Conservation (phyloP, 2,329 filamentous ascomycete species). For the Bipolaris oryzae region DNA sequence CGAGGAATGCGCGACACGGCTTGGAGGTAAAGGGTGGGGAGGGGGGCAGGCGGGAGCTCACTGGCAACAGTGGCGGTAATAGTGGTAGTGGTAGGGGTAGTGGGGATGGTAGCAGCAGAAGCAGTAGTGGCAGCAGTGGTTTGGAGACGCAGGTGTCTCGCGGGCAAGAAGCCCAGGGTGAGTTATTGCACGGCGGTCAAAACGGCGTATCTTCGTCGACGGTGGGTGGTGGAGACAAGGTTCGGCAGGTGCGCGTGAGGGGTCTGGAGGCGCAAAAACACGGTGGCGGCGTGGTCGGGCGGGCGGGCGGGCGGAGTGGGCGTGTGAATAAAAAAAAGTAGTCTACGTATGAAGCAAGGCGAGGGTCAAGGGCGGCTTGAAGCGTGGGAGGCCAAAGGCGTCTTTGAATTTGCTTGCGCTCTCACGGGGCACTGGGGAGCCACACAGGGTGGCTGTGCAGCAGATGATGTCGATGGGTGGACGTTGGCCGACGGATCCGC, state of each 20-base stretch:
- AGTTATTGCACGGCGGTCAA: conserved; percentile 46
- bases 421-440: conserved; percentile 6
- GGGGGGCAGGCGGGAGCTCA: conserved; percentile 20
- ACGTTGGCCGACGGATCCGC: conserved; percentile 9
- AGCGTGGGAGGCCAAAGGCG: conserved; percentile 1
- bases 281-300: conserved; percentile 30
- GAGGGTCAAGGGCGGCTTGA: conserved; percentile 14
- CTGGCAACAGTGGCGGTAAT: neutral
- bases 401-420: conserved; percentile 7
- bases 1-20: conserved; percentile 17
- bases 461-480: conserved; percentile 12
- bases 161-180: conserved; percentile 48
- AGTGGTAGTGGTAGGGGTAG: neutral
- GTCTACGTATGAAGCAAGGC: neutral
- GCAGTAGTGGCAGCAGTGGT: conserved; percentile 5
- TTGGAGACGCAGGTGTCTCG: conserved; percentile 49
- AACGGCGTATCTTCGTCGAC: conserved; percentile 41
- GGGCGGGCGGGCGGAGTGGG: conserved; percentile 4
- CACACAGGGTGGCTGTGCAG: conserved; percentile 17
- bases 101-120: too few species aligned
- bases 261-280: conserved; percentile 38
- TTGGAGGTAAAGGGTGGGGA: conserved; percentile 15
- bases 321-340: neutral
- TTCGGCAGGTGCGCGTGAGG: conserved; percentile 40
- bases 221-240: conserved; percentile 38